Evolutionary conservation across 306 rosid species (phyloP), one percentile per base, ranked within the genome.

Genomic region (Citrullus amarus): DNA sequence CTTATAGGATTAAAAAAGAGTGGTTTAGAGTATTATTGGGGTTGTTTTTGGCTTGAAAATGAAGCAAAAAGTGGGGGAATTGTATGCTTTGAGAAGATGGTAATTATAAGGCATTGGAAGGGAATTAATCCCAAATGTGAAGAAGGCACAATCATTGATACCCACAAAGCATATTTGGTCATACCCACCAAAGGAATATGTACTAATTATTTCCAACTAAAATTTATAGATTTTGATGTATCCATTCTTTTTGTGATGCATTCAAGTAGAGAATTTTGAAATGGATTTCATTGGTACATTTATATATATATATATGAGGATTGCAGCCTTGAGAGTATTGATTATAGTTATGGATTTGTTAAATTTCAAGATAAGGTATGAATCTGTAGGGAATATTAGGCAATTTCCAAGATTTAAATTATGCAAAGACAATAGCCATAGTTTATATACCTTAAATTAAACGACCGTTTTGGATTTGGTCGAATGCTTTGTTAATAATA

Each of bases 11-110:
- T 71, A 14, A 25, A 25, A 48, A 28, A 54, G 76, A 17, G 76
- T 46, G 61, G 63, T 28, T 78, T 48, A 50, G 76, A 53, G 53
- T 36, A n/a, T 53, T 50, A 65, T 44, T 78, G 80, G 80, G 58
- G 46, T 36, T 78, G 75, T 36, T 62, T 62, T 66, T 79, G 63
- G 81, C 76, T 66, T 79, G 76, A 65, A 68, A 43, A 48, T 79
- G 53, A 79, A 79, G 76, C 81, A 79, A 79, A 50, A 56, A 53
- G 81, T 61, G 34, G 76, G 81, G 59, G 76, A 79, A 66, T 65
- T 65, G 54, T 77, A 78, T 79, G 81, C 81, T 79, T 53, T 67
- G 54, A 70, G 80, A 48, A 20, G 17, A 73, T 78, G 71, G 80
- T 61, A 46, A 61, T 73, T 50, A 59, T 59, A 44, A 63, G 56